Evolutionary conservation across 345 rosid species (phyloP).

Genomic region (Gossypium raimondii): DNA sequence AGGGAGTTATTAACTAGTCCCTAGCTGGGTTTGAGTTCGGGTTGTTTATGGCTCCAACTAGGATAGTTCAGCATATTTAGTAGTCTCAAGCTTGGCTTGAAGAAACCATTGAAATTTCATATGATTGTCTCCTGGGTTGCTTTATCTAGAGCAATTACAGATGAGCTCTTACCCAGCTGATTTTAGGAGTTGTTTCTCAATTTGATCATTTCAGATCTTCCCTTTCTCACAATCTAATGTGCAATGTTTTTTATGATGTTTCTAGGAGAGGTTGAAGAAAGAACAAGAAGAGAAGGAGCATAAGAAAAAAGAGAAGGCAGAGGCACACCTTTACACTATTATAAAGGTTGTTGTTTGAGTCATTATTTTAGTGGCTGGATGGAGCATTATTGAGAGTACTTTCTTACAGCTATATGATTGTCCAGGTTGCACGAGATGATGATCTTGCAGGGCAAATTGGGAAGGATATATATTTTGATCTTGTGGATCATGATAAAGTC

Average conservation of each 20-base stretch:
- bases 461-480: conserved; percentile 85
- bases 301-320: conserved; percentile 84
- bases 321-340: conserved; percentile 83
- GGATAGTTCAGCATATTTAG: not conserved
- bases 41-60: conserved; percentile 2
- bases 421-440: conserved; percentile 85
- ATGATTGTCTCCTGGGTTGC: conserved; percentile 3
- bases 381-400: not conserved
- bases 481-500: conserved; percentile 94
- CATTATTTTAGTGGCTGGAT: conserved; percentile 1
- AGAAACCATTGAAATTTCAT: conserved; percentile 8
- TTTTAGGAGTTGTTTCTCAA: not conserved
- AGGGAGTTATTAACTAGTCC: not conserved
- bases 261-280: conserved; percentile 82
- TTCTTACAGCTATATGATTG: conserved; percentile 18
- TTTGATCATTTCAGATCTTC: conserved; percentile 6
- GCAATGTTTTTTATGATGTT: conserved; percentile 10
- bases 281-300: conserved; percentile 96
- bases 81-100: conserved; percentile 12
- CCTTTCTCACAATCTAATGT: conserved; percentile 8
- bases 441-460: conserved; percentile 88
- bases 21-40: conserved; percentile 9
- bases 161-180: conserved; percentile 9
- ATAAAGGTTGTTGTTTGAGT: conserved; percentile 53
- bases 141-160: conserved; percentile 8